Conservation (phyloP, 257 asterid genomes). For the Solanum bukasovii region DNA sequence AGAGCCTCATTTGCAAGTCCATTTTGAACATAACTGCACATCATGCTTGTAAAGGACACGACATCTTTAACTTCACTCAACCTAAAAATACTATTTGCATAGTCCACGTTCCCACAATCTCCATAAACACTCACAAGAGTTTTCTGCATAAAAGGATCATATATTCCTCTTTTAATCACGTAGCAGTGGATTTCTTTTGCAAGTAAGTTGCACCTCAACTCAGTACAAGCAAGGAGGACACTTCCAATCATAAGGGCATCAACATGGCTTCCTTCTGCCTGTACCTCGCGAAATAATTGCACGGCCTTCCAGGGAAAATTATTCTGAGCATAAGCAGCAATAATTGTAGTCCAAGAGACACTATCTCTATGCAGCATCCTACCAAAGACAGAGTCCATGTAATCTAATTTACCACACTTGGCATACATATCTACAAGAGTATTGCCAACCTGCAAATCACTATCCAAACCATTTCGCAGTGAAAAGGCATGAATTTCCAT, state of each 20-base stretch:
- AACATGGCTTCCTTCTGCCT: slow-evolving; percentile 23
- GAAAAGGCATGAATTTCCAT: slow-evolving; percentile 70
- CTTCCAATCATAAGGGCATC: slow-evolving; percentile 62
- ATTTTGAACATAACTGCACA: slow-evolving; percentile 49
- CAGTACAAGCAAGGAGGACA: slow-evolving; percentile 57
- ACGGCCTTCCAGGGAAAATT: slow-evolving; percentile 33
- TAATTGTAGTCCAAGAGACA: slow-evolving; percentile 67
- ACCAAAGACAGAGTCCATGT: slow-evolving; percentile 37
- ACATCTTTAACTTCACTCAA: slow-evolving; percentile 35
- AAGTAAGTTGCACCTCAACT: slow-evolving; percentile 31
- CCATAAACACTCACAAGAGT: slow-evolving; percentile 58
- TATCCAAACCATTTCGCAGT: slow-evolving; percentile 45
- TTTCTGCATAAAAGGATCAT: slow-evolving; percentile 38
- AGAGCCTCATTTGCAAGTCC: slow-evolving; percentile 66
- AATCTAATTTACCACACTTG: slow-evolving; percentile 60
- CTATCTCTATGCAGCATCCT: slow-evolving; percentile 43
- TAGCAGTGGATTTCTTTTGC: slow-evolving; percentile 63
- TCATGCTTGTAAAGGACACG: slow-evolving; percentile 75
- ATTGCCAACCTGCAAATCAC: slow-evolving; percentile 55
- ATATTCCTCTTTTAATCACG: slow-evolving; percentile 31
- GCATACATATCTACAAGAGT: slow-evolving; percentile 78
- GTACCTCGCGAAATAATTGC: slow-evolving; percentile 27
- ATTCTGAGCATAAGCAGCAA: slow-evolving; percentile 60
- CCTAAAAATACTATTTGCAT: slow-evolving; percentile 32
- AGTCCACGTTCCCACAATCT: slow-evolving; percentile 44